Conservation (phyloP, 2,329 filamentous ascomycete genomes). For the Xylaria sp. region DNA sequence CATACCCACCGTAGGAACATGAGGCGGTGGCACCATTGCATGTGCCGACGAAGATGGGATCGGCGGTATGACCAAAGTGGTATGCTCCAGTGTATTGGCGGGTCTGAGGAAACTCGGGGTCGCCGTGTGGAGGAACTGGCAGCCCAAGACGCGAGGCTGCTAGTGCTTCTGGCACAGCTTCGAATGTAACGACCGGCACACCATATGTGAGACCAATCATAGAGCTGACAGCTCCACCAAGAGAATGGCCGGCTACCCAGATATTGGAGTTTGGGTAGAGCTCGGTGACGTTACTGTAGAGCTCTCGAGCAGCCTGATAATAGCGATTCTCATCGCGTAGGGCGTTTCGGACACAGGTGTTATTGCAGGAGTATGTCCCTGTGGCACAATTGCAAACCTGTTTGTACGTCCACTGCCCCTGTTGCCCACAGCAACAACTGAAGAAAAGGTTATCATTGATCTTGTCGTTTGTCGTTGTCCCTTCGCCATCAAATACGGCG, state of each 20-base stretch:
- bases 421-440: conserved; percentile 96
- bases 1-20: conserved; percentile 92
- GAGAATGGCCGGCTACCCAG: conserved; percentile 92
- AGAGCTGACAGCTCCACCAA: conserved; percentile 90
- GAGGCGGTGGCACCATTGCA: conserved; percentile 91
- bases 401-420: conserved; percentile 88
- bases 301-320: conserved; percentile 86
- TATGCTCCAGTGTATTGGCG: conserved; percentile 80
- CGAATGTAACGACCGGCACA: conserved; percentile 88
- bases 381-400: conserved; percentile 95
- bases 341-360: conserved; percentile 83
- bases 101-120: conserved; percentile 76
- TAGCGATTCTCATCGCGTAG: conserved; percentile 87
- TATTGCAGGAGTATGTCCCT: conserved; percentile 88
- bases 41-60: conserved; percentile 92
- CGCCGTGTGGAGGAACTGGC: conserved; percentile 81
- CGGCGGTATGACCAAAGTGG: conserved; percentile 95
- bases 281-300: conserved; percentile 92
- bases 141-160: conserved; percentile 86
- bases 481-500: conserved; percentile 95
- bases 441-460: conserved; percentile 98
- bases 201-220: conserved; percentile 92
- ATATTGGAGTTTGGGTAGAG: conserved; percentile 86
- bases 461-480: conserved; percentile 97
- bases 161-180: conserved; percentile 91